These are phyloP conservation scores for Ogataea angusta DNA, from an alignment of 805 yeast genomes.

Conservation along the genomic window DNA sequence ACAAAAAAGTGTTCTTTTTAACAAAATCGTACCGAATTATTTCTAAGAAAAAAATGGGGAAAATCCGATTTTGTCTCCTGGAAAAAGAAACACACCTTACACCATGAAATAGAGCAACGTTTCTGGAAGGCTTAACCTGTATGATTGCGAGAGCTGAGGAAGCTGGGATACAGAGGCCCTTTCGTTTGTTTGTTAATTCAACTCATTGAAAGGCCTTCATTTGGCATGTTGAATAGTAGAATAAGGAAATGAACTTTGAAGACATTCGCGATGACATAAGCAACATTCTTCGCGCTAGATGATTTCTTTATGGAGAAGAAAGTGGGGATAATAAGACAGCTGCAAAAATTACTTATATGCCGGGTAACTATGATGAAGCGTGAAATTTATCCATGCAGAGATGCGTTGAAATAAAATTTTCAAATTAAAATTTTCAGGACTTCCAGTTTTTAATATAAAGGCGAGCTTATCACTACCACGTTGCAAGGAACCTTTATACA, in stretches of 20 bases:
- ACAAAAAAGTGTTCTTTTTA: constrained; percentile 5
- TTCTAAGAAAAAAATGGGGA: constrained; percentile 10
- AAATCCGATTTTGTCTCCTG: constrained; percentile 1
- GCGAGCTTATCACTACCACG: constrained; percentile 34
- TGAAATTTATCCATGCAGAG: neutral
- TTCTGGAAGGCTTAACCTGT: too few species aligned
- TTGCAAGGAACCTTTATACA: constrained; percentile 51
- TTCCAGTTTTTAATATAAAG: constrained; percentile 23
- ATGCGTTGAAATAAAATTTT: constrained; percentile 1
- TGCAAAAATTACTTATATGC: neutral
- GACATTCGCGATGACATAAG: neutral
- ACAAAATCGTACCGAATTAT: constrained; percentile 7
- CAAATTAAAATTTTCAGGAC: constrained; percentile 6
- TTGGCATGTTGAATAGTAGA: too few species aligned
- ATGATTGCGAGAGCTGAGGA: too few species aligned
- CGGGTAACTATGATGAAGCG: neutral
- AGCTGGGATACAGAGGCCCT: too few species aligned
- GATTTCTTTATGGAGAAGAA: constrained; percentile 4
- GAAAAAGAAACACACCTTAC: constrained; percentile 1
- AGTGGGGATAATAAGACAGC: constrained; percentile 1
- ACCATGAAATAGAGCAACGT: neutral
- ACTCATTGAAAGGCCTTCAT: too few species aligned
- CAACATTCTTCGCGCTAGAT: neutral
- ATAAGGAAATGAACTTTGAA: too few species aligned
- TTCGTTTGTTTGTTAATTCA: too few species aligned